Percentiles rank a stretch among this genome's conserved stretches.
Evolutionary conservation across 441 rosid genomes (phyloP).

Genomic region (Breynia disticha): DNA sequence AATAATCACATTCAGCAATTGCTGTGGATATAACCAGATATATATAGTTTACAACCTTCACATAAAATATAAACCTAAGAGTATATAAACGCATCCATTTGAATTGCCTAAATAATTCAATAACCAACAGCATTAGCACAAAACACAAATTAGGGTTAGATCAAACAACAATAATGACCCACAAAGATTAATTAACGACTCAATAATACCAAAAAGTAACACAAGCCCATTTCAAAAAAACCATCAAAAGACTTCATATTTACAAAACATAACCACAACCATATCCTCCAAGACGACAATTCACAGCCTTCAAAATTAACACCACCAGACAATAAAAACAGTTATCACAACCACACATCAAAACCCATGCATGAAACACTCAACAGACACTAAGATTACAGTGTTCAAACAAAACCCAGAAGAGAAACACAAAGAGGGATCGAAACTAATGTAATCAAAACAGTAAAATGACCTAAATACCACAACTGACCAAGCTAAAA

Average conservation of each 20-base stretch:
- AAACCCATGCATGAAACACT: constrained; percentile 16
- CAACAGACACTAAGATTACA: constrained; percentile 27
- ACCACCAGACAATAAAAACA: constrained; percentile 13
- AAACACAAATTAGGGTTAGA: constrained; percentile 48
- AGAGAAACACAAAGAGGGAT: constrained; percentile 14
- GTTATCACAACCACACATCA: constrained; percentile 7
- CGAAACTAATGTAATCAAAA: constrained; percentile 39
- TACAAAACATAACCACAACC: constrained; percentile 10
- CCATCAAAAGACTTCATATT: constrained; percentile 12
- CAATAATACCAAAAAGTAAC: constrained; percentile 12
- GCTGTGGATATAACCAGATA: neutral
- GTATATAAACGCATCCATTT: constrained; percentile 13
- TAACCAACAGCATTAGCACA: constrained; percentile 14
- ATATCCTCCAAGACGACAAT: constrained; percentile 26
- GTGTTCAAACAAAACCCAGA: constrained; percentile 29
- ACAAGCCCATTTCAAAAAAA: constrained; percentile 21
- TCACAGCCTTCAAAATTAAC: constrained; percentile 24
- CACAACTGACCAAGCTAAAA: constrained; percentile 23
- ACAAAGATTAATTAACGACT: constrained; percentile 13
- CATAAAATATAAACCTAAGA: constrained; percentile 12
- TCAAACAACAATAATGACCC: constrained; percentile 8
- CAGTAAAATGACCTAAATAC: constrained; percentile 53
- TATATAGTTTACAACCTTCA: neutral
- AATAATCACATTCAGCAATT: neutral
- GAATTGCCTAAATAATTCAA: constrained; percentile 19